Evolutionary conservation across 2,329 filamentous ascomycete species (phyloP).

Genomic region (Paracoccidioides brasiliensis): DNA sequence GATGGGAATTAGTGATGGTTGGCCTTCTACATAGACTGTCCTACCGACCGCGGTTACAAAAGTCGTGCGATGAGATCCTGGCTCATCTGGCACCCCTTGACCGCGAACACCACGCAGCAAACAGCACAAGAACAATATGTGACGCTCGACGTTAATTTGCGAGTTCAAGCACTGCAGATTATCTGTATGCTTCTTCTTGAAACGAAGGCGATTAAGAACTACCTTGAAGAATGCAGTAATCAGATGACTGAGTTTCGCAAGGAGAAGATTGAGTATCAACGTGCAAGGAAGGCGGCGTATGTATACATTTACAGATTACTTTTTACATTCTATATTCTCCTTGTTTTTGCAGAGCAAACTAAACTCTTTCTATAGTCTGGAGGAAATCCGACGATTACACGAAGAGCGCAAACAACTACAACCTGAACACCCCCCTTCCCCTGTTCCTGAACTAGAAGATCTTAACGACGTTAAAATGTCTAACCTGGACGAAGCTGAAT

Average conservation of each 20-base stretch:
- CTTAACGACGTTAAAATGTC: conserved; percentile 29
- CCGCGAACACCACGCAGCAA: conserved; percentile 58
- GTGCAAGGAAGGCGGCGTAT: conserved; percentile 53
- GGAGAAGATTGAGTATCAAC: conserved; percentile 86
- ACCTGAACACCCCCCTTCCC: conserved; percentile 28
- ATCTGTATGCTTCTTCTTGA: conserved; percentile 75
- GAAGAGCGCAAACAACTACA: conserved; percentile 36
- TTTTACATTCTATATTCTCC: neutral
- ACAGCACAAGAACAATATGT: conserved; percentile 62
- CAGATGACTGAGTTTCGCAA: conserved; percentile 93
- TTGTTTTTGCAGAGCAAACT: neutral
- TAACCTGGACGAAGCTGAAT: conserved; percentile 48
- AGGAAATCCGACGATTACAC: conserved; percentile 34
- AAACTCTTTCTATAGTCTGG: conserved; percentile 18
- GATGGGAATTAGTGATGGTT: conserved; percentile 83
- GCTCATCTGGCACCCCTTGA: conserved; percentile 68
- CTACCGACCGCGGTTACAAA: conserved; percentile 54
- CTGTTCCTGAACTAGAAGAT: conserved; percentile 28
- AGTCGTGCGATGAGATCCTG: conserved; percentile 66
- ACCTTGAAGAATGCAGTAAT: conserved; percentile 83
- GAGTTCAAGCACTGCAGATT: conserved; percentile 68
- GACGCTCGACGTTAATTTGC: conserved; percentile 66
- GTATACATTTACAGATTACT: conserved; percentile 20
- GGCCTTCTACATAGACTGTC: conserved; percentile 78
- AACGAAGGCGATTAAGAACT: conserved; percentile 73